Evolutionary conservation across 208 protist genomes (phyloP), one percentile per base, ranked within the genome.

Genomic region (Blastocrithidia nonstop): DNA sequence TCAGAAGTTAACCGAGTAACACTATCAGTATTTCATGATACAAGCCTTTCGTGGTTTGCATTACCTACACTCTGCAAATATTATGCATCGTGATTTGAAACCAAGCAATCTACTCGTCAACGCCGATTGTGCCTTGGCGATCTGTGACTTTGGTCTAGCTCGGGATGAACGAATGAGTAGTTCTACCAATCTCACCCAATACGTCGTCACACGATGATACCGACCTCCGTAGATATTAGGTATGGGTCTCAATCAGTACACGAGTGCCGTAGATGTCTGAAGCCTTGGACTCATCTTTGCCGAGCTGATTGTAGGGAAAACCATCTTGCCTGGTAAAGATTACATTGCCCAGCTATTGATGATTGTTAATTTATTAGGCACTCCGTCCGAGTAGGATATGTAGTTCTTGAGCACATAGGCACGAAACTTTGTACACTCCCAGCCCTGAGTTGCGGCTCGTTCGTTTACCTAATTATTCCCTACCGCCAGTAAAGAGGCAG

Each of bases 141-240:
- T 97, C 24, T 94, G 88, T 59, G 93, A 97, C 54, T 95, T 95
- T 67, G 87, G 87, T 2, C 57, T 95, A 15, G 78, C 86, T 17
- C 77, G 86, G 23, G 84, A 91, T 48, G 79, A 89, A 38, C 62
- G 73, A 25, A 45, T 71, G 16, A 60, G 66, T 45, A 46, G 51
- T 35, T 51, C 59, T 6, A 56, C 50, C 9, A 85, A 89, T 41
- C 80, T 98, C 44, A 98, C 95, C 9, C 89, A 96, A 48, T 98
- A 97, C 57, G 95, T 98, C 6, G 93, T 96, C 19, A 99, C 96
- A 5, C 68, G 98, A 2, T 99, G 97, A 97, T 99, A 99, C 59
- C 72, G 98, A 23, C 94, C 98, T n/a, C 98, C 98, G 13, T 97
- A 99, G 60, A 74, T 99, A 16, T 83, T 99, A 31, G 78, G 71